Percentiles rank a stretch among this genome's conserved stretches.
Conservation (phyloP, 2,329 filamentous ascomycete genomes). For the Periglandula ipomoeae region DNA sequence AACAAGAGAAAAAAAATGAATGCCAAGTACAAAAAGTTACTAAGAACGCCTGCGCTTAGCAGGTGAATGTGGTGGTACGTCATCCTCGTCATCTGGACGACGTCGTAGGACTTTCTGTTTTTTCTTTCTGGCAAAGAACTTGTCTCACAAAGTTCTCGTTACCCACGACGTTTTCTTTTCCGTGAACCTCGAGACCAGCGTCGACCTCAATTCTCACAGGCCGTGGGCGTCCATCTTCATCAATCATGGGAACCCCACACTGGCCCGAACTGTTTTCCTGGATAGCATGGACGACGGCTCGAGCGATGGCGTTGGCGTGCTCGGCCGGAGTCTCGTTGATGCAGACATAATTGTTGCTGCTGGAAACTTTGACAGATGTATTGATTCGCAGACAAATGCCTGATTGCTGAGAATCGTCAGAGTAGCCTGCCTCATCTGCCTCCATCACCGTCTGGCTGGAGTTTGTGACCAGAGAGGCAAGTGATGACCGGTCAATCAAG, state of each 20-base stretch:
- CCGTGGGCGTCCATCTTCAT: slow-evolving; percentile 32
- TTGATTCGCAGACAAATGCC: slow-evolving; percentile 39
- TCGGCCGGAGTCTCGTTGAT: slow-evolving; percentile 28
- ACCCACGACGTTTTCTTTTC: slow-evolving; percentile 35
- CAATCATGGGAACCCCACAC: slow-evolving; percentile 36
- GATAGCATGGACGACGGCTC: slow-evolving; percentile 35
- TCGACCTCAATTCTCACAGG: slow-evolving; percentile 34
- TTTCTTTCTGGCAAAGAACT: slow-evolving; percentile 12
- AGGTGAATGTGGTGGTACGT: neutral
- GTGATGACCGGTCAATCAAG: neutral
- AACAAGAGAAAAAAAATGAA: neutral
- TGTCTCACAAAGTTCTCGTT: slow-evolving; percentile 20
- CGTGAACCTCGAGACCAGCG: slow-evolving; percentile 35
- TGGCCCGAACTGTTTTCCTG: slow-evolving; percentile 29
- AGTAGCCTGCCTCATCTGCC: neutral
- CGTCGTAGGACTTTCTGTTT: slow-evolving; percentile 9
- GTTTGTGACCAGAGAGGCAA: neutral
- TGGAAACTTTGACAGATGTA: slow-evolving; percentile 35
- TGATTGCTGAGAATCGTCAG: slow-evolving; percentile 13
- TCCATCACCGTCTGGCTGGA: neutral
- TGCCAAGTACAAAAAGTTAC: neutral
- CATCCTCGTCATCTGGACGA: slow-evolving; percentile 11
- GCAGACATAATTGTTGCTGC: slow-evolving; percentile 40
- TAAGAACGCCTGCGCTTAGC: slow-evolving; percentile 5
- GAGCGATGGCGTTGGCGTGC: slow-evolving; percentile 33